Evolutionary conservation across 495 filamentous ascomycete genomes (phyloP).

Genomic region (Choiromyces venosus): DNA sequence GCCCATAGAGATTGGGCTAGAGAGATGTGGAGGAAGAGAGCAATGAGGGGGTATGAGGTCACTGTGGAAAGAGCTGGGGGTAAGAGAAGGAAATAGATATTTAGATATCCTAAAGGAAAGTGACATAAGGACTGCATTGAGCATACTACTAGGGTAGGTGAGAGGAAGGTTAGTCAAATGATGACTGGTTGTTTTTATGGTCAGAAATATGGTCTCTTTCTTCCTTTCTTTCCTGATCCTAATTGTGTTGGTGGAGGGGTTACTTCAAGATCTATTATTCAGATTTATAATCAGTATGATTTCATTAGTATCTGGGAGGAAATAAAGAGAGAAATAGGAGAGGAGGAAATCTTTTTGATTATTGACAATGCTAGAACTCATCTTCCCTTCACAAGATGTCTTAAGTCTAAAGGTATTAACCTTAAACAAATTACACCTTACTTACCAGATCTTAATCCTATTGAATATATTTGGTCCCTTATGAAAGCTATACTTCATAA

Average conservation of each 20-base stretch:
- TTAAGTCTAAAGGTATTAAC: neutral
- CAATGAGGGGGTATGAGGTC: conserved; percentile 9
- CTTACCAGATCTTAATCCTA: conserved; percentile 7
- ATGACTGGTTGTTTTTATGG: conserved; percentile 14
- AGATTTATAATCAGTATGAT: neutral
- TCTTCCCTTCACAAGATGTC: conserved; percentile 5
- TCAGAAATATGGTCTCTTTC: conserved; percentile 8
- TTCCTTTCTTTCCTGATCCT: conserved; percentile 6
- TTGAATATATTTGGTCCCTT: conserved; percentile 4
- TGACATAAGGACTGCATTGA: conserved; percentile 9
- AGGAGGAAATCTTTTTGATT: conserved; percentile 12
- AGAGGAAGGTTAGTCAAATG: conserved; percentile 4
- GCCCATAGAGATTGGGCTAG: neutral
- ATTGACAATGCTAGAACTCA: conserved; percentile 10
- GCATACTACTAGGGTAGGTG: neutral
- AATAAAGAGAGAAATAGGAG: neutral
- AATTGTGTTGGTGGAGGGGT: neutral
- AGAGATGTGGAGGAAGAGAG: conserved; percentile 4
- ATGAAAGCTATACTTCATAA: conserved; percentile 6
- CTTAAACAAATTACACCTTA: neutral
- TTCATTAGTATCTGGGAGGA: conserved; percentile 9
- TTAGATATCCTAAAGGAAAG: conserved; percentile 2
- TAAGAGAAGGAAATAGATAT: neutral
- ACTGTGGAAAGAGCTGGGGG: conserved; percentile 5
- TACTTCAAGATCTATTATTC: conserved; percentile 4